These are phyloP conservation scores for Macrolepiota fuliginosa DNA, from an alignment of 768 basidiomycete species.

Conservation along the genomic window DNA sequence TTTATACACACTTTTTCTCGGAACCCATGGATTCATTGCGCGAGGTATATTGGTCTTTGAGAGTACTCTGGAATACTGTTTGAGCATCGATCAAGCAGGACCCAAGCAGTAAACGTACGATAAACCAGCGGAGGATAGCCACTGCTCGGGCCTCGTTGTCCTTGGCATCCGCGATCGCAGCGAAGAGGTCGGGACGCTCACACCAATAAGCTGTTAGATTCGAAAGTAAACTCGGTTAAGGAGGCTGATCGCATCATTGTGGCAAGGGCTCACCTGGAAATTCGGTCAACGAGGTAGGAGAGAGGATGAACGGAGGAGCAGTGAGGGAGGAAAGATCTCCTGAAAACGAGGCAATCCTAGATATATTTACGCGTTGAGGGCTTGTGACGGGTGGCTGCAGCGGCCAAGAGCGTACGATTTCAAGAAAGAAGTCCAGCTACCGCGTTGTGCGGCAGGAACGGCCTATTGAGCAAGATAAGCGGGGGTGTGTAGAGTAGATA, in stretches of 20 bases:
- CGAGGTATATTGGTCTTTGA: conserved; percentile 94
- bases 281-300: conserved; percentile 87
- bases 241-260: background rate
- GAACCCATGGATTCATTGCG: conserved; percentile 94
- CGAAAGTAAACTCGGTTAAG: background rate
- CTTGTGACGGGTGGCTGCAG: conserved; percentile 3
- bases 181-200: conserved; percentile 88
- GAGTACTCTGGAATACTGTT: conserved; percentile 56
- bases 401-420: conserved; percentile 64
- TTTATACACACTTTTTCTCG: conserved; percentile 13
- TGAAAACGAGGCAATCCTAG: conserved; percentile 80
- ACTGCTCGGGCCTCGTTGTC: conserved; percentile 66
- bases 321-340: conserved; percentile 86
- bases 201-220: conserved; percentile 83
- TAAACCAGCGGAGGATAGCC: conserved; percentile 93
- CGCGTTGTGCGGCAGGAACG: conserved; percentile 79
- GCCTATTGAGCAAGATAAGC: conserved; percentile 36
- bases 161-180: conserved; percentile 77
- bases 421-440: conserved; percentile 88
- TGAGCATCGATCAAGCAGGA: background rate
- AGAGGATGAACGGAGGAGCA: conserved; percentile 89
- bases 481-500: background rate
- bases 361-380: conserved; percentile 5
- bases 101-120: conserved; percentile 46
- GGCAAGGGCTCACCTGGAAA: conserved; percentile 65